Percentiles rank a stretch among this genome's conserved stretches.
Evolutionary conservation across 2,329 filamentous ascomycete genomes (phyloP).

Genomic region (Neonectria ditissima): DNA sequence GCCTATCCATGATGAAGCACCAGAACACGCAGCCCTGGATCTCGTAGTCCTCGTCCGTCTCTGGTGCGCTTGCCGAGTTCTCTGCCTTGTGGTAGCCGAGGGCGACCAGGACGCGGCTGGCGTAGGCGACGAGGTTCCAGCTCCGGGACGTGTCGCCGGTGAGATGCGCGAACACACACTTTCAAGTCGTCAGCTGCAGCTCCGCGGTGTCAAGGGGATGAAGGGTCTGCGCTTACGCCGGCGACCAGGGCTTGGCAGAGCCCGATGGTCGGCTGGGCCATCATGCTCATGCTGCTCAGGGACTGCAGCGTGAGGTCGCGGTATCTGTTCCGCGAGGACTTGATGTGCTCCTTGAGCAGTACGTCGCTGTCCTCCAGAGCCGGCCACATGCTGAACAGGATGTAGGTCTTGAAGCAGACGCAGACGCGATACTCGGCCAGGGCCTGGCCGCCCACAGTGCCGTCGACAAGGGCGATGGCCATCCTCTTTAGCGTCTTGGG

Average conservation of each 20-base stretch:
- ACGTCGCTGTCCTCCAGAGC: neutral
- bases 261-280: conserved; percentile 9
- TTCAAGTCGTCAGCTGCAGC: neutral
- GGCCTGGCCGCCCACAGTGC: conserved; percentile 5
- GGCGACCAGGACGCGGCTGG: conserved; percentile 9
- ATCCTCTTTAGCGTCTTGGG: conserved; percentile 12
- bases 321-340: conserved; percentile 7
- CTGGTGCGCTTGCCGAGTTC: neutral
- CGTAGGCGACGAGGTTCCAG: conserved; percentile 15
- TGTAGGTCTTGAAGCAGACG: conserved; percentile 11
- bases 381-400: conserved; percentile 11
- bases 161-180: conserved; percentile 7
- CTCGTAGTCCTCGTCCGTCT: conserved; percentile 10
- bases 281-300: conserved; percentile 7
- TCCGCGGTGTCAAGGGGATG: neutral
- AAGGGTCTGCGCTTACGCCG: neutral
- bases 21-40: conserved; percentile 10
- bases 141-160: conserved; percentile 4
- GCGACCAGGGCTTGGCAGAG: conserved; percentile 12
- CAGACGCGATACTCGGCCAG: conserved; percentile 10
- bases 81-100: conserved; percentile 16
- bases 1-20: conserved; percentile 13
- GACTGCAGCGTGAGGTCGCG: conserved; percentile 5
- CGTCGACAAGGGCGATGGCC: conserved; percentile 8
- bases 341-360: conserved; percentile 4